These are phyloP conservation scores for Exophiala calicioides DNA, from an alignment of 2,329 filamentous ascomycete species.

Conservation along the genomic window DNA sequence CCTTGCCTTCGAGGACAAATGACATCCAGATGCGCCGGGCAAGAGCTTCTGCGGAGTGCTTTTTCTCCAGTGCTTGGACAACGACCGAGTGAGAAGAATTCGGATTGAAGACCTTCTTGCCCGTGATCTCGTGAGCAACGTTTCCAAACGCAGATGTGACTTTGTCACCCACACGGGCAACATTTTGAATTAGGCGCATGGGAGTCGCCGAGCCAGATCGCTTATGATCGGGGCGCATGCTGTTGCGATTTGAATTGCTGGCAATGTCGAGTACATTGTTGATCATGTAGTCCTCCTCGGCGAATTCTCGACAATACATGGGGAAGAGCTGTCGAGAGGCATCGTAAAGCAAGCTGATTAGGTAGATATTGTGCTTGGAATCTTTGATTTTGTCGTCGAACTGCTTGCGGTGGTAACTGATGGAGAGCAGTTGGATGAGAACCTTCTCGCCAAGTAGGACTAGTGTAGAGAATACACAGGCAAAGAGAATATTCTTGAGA, in stretches of 20 bases:
- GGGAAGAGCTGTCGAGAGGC: conserved; percentile 87
- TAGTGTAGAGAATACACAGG: conserved; percentile 57
- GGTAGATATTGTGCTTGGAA: conserved; percentile 80
- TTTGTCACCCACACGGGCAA: conserved; percentile 85
- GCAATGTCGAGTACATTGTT: conserved; percentile 76
- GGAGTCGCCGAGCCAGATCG: conserved; percentile 69
- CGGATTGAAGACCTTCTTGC: conserved; percentile 92
- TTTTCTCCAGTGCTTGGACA: conserved; percentile 83
- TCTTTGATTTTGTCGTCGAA: conserved; percentile 74
- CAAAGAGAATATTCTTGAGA: conserved; percentile 61
- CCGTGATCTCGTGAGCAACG: conserved; percentile 90
- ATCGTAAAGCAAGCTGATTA: conserved; percentile 84
- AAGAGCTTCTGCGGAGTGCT: conserved; percentile 80
- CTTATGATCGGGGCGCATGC: conserved; percentile 45
- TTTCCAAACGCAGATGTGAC: conserved; percentile 91
- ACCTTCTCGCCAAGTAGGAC: conserved; percentile 61
- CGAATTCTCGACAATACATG: conserved; percentile 86
- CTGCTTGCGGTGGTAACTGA: conserved; percentile 69
- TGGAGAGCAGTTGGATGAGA: conserved; percentile 65
- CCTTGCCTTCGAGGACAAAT: conserved; percentile 86
- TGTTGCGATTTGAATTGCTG: conserved; percentile 51
- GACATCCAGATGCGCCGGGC: conserved; percentile 98
- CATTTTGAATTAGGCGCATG: conserved; percentile 72
- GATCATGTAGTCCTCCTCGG: conserved; percentile 88
- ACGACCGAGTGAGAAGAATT: conserved; percentile 89